Base-by-base conservation (phyloP, 75 land plant genomes). In the Pseudotsuga menziesii region DNA sequence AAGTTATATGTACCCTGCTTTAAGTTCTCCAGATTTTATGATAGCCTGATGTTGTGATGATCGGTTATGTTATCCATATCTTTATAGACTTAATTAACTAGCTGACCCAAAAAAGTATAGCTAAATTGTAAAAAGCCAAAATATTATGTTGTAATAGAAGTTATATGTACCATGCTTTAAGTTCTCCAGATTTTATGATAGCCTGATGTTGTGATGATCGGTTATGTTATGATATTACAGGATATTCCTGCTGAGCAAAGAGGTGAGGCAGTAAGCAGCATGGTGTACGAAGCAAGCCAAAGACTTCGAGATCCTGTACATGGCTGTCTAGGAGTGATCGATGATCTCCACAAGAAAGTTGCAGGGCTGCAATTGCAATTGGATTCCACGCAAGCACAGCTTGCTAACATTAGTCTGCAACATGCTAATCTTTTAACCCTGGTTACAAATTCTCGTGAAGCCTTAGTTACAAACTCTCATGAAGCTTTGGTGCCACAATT, bases 181-280 rank as follows among this genome's bases (percentile, higher is more conserved):
- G 1, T 57, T 1, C 17, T 0, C 7, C 7, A 44, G 48, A 44
- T 44, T 44, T 44, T 44, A 5, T 44, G 1, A 13, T 57, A 1
- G 19, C 1, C 58, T 57, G 13, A 13, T 57, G 58, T 0, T 57
- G 0, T 57, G 58, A 57, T 57, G 1, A 57, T 41, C 44, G n/a
- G n/a, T n/a, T n/a, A n/a, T 6, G 4, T 41, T 41, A 59, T 29
- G 9, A 36, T 13, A 15, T 25, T 61, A 23, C 4, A 75, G 82
- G 82, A 76, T 48, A 57, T 80, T 27, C 81, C 80, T 23, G n/a
- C 59, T 6, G 55, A 80, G 61, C 73, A 64, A 22, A 57, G 80
- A n/a, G 82, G 67, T 19, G 82, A 80, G 27, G 82, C 82, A 5
- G 80, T 77, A 56, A 80, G 57, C 16, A 61, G 71, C 80, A 77